Evolutionary conservation across 1,284 basidiomycete genomes (phyloP).

Genomic region (Kalmanozyma brasiliensis): DNA sequence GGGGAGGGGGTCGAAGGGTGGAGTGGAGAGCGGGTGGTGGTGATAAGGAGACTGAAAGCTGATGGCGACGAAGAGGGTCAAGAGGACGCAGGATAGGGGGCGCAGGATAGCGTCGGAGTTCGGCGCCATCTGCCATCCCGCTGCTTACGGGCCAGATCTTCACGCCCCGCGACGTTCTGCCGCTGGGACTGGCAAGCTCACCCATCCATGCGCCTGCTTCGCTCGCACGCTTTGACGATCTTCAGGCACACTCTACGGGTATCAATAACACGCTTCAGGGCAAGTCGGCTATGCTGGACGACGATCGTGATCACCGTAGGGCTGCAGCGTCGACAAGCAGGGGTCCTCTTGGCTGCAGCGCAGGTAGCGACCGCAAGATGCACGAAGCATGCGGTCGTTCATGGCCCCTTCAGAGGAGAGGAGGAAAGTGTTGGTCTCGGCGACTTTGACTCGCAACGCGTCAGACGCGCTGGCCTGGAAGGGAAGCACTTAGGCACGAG

Average conservation of each 20-base stretch:
- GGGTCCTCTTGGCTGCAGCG: too few species aligned
- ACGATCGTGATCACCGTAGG: constrained; percentile 17
- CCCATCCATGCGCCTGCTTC: background rate
- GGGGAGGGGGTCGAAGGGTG: background rate
- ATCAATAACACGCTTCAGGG: background rate
- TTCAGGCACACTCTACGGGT: constrained; percentile 8
- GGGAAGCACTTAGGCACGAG: too few species aligned
- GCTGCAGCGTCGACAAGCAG: too few species aligned
- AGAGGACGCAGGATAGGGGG: background rate
- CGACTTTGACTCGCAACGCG: constrained; percentile 25
- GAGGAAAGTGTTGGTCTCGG: constrained; percentile 26
- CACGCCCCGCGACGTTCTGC: too few species aligned
- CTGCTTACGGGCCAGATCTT: too few species aligned
- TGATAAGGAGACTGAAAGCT: background rate
- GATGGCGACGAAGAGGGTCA: constrained; percentile 2
- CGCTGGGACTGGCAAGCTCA: too few species aligned
- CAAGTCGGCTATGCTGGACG: constrained; percentile 34
- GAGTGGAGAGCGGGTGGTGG: background rate
- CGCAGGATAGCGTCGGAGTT: constrained; percentile 11
- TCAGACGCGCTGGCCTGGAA: background rate
- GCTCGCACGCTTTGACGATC: background rate
- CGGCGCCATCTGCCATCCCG: background rate
- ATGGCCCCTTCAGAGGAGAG: constrained; percentile 11
- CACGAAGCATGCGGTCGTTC: constrained; percentile 27
- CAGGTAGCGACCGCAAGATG: constrained; percentile 8